These are phyloP conservation scores for Didymella sp. DNA, from an alignment of 2,329 filamentous ascomycete species.

Conservation along the genomic window DNA sequence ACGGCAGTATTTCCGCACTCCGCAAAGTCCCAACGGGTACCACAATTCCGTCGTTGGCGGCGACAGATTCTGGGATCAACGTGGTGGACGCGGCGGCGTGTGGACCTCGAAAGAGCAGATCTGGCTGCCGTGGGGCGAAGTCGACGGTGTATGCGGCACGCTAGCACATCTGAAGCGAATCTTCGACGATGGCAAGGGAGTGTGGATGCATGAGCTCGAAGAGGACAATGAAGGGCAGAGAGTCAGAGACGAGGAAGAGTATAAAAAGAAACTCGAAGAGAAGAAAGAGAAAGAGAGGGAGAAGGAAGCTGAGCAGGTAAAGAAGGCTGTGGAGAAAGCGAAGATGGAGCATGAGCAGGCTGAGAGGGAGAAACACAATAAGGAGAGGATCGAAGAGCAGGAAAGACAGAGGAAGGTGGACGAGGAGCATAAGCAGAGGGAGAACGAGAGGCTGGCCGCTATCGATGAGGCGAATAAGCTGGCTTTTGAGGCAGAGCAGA, in stretches of 20 bases:
- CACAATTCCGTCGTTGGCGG: constrained; percentile 56
- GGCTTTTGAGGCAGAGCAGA: not conserved
- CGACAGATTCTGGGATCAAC: constrained; percentile 57
- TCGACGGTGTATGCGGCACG: constrained; percentile 48
- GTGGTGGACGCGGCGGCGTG: constrained; percentile 61
- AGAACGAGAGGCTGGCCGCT: constrained; percentile 2
- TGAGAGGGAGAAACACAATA: constrained; percentile 14
- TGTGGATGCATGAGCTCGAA: constrained; percentile 46
- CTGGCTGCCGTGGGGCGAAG: constrained; percentile 59
- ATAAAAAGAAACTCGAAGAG: constrained; percentile 22
- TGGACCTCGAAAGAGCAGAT: constrained; percentile 58
- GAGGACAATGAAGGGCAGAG: constrained; percentile 22
- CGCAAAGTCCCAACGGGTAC: constrained; percentile 53
- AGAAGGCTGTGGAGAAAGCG: constrained; percentile 9
- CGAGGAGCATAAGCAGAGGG: constrained; percentile 4
- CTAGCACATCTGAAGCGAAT: constrained; percentile 52
- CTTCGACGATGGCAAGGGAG: constrained; percentile 58
- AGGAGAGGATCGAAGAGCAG: constrained; percentile 15
- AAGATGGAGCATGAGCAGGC: constrained; percentile 17
- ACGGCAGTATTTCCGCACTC: constrained; percentile 56
- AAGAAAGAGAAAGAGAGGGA: constrained; percentile 21
- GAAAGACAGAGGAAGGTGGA: constrained; percentile 8
- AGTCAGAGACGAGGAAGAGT: constrained; percentile 23
- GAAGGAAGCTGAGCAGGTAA: constrained; percentile 19
- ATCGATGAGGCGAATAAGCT: constrained; percentile 1